Percentiles rank a stretch among this genome's conserved stretches.
Conservation (phyloP, 768 basidiomycete genomes). For the Hysterangium stoloniferum region DNA sequence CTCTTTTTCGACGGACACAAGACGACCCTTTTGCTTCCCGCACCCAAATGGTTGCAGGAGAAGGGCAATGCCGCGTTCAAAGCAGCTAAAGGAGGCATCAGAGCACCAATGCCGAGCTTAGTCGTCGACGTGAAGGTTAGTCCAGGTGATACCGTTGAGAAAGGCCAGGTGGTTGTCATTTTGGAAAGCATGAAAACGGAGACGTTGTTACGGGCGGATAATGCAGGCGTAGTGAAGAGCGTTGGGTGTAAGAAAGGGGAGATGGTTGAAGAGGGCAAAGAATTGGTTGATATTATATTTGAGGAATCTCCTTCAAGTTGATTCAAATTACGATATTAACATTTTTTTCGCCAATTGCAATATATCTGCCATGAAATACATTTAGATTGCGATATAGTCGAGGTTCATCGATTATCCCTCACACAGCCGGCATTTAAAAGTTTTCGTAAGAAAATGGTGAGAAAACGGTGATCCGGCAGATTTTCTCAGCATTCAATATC, state of each 20-base stretch:
- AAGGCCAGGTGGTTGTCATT: conserved; percentile 73
- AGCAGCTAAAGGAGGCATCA: conserved; percentile 54
- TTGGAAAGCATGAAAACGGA: conserved; percentile 99
- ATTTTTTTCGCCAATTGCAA: no score
- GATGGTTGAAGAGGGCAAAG: conserved; percentile 84
- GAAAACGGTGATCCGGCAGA: no score
- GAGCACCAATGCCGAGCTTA: conserved; percentile 89
- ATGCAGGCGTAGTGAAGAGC: conserved; percentile 58
- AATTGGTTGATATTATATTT: conserved; percentile 47
- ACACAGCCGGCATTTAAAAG: no score
- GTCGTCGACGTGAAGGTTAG: conserved; percentile 83
- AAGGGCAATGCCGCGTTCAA: conserved; percentile 52
- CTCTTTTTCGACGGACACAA: conserved; percentile 59
- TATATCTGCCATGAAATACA: no score
- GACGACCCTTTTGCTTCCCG: conserved; percentile 56
- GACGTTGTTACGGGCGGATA: conserved; percentile 70
- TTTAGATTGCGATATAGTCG: no score
- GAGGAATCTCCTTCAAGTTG: no score
- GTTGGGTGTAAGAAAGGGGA: conserved; percentile 79
- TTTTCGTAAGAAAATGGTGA: no score
- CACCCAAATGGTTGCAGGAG: conserved; percentile 63
- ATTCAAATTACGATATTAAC: no score
- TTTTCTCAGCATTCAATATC: no score
- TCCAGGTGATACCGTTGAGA: conserved; percentile 70
- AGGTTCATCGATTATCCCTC: no score